phyloP scores from a whole-genome alignment of 306 rosid genomes.

The Oemleria cerasiformis region DNA sequence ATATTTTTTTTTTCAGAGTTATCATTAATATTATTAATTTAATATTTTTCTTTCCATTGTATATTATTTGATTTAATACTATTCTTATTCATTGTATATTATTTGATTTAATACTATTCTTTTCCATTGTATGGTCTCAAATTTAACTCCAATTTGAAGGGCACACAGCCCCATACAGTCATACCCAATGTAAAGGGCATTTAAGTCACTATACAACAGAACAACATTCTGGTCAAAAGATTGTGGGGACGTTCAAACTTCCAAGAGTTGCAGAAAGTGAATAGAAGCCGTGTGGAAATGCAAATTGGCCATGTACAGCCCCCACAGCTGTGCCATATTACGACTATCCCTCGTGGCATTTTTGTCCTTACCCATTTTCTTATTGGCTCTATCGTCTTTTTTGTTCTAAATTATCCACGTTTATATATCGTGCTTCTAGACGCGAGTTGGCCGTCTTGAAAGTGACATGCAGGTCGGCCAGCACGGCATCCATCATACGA shows the following conservation, averaged over 20 bases:
- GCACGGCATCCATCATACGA: background rate
- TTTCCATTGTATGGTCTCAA: too few relatives aligned
- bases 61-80: too few relatives aligned
- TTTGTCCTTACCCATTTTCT: background rate
- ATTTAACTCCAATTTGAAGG: too few relatives aligned
- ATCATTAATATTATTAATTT: too few relatives aligned
- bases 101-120: too few relatives aligned
- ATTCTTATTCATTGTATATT: too few relatives aligned
- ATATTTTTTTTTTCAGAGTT: too few relatives aligned
- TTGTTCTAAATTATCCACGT: background rate
- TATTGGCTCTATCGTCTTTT: background rate
- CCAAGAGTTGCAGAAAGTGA: background rate
- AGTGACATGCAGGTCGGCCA: slow-evolving; percentile 9
- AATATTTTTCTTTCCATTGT: too few relatives aligned
- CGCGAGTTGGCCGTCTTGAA: background rate
- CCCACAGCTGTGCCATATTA: background rate
- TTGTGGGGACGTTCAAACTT: background rate
- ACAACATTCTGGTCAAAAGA: background rate
- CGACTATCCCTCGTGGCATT: slow-evolving; percentile 26
- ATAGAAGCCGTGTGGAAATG: slow-evolving; percentile 32
- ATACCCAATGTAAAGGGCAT: background rate
- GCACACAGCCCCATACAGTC: too few relatives aligned
- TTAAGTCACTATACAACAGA: background rate
- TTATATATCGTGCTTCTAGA: background rate
- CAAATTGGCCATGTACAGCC: slow-evolving; percentile 4